These are phyloP conservation scores for Gracilaria gracilis DNA, from an alignment of 23 red algal genomes.

Conservation along the genomic window DNA sequence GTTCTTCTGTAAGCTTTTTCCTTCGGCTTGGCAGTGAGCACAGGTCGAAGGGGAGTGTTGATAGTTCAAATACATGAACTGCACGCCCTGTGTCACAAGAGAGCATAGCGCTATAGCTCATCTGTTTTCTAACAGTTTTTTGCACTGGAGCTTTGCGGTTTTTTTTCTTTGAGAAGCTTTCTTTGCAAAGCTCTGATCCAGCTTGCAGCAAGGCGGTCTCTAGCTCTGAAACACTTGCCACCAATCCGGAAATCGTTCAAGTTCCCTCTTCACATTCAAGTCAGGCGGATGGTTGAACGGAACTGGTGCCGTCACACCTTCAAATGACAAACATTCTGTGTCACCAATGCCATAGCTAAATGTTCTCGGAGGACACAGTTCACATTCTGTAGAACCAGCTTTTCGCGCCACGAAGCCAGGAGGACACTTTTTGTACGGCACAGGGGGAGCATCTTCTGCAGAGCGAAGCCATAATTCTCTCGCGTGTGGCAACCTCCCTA, in stretches of 20 bases:
- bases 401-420: background rate
- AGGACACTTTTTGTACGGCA: background rate
- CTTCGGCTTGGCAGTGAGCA: too few relatives aligned
- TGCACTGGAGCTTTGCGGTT: too few relatives aligned
- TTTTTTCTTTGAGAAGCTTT: too few relatives aligned
- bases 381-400: conserved; percentile 5
- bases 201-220: too few relatives aligned
- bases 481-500: background rate
- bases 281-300: background rate
- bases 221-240: too few relatives aligned
- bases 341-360: conserved; percentile 26
- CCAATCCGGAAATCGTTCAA: background rate
- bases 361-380: background rate
- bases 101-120: too few relatives aligned
- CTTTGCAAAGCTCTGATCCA: too few relatives aligned
- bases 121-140: too few relatives aligned
- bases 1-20: too few relatives aligned
- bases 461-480: background rate
- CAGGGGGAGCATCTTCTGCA: background rate
- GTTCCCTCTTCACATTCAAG: background rate
- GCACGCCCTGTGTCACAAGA: too few relatives aligned
- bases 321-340: conserved; percentile 14
- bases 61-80: too few relatives aligned
- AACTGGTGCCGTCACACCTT: background rate
- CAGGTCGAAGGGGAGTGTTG: too few relatives aligned